Conservation (phyloP, 306 rosid species). For the Cucumis sativus region DNA sequence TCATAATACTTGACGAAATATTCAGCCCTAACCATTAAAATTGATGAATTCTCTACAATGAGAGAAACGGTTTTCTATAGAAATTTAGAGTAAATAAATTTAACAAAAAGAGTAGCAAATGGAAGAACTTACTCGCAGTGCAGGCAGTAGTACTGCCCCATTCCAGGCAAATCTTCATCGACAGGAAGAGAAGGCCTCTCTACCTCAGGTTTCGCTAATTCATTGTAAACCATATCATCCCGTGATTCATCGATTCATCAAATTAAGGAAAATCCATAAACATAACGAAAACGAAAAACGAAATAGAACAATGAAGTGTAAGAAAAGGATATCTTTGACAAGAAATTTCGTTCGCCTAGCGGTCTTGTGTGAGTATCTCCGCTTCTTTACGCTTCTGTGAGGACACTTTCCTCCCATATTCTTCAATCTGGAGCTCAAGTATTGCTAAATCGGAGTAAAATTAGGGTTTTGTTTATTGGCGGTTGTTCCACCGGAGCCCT, state of each 20-base stretch:
- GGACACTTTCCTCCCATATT: slow-evolving; percentile 98
- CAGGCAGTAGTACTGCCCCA: slow-evolving; percentile 84
- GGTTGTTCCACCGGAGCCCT: not conserved
- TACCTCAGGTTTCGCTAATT: slow-evolving; percentile 38
- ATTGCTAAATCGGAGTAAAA: not conserved
- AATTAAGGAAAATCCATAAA: slow-evolving; percentile 26
- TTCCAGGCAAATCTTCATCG: slow-evolving; percentile 85
- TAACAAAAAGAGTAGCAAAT: not conserved
- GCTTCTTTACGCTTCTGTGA: slow-evolving; percentile 68
- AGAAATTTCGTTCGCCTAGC: slow-evolving; percentile 62
- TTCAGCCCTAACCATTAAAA: too few relatives aligned
- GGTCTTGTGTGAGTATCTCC: slow-evolving; percentile 73
- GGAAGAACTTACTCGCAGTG: slow-evolving; percentile 68
- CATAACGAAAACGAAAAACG: not conserved
- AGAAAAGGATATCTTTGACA: slow-evolving; percentile 56
- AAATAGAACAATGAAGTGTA: not conserved
- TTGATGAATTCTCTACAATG: too few relatives aligned
- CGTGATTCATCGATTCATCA: slow-evolving; percentile 22
- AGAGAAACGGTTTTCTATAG: not conserved
- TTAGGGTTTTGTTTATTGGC: not conserved
- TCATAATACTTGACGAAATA: too few relatives aligned
- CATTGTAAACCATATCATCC: slow-evolving; percentile 70
- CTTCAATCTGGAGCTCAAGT: slow-evolving; percentile 16
- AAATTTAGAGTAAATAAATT: not conserved
- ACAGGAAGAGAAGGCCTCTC: slow-evolving; percentile 35